Percentiles rank a stretch among this genome's conserved stretches.
Evolutionary conservation across 257 asterid genomes (phyloP).

Genomic region (Lycium ferocissimum): DNA sequence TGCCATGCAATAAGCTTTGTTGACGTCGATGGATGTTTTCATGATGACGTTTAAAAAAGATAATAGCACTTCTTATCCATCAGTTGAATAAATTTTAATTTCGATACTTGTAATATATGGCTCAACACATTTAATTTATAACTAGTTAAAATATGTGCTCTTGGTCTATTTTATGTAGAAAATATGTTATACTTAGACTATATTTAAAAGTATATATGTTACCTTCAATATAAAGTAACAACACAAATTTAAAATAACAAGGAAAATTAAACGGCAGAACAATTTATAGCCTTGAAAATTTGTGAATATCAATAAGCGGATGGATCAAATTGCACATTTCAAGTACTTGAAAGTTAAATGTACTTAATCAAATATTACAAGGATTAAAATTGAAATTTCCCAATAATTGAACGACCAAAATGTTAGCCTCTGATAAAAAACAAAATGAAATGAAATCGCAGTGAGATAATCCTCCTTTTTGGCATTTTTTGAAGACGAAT

Average conservation of each 20-base stretch:
- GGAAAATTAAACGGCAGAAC: not conserved
- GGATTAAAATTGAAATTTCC: not conserved
- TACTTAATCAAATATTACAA: too few relatives aligned
- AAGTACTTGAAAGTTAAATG: too few relatives aligned
- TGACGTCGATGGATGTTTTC: conserved; percentile 13
- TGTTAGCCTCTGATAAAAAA: too few relatives aligned
- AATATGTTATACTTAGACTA: not conserved
- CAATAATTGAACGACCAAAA: too few relatives aligned
- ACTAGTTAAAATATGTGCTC: too few relatives aligned
- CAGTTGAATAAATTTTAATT: not conserved
- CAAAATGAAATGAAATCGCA: not conserved
- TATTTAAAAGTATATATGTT: not conserved
- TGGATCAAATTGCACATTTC: too few relatives aligned
- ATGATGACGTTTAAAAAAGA: not conserved
- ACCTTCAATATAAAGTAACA: not conserved
- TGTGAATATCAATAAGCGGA: too few relatives aligned
- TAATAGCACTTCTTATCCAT: not conserved
- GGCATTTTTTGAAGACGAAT: not conserved
- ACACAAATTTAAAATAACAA: not conserved
- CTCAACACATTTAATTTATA: too few relatives aligned
- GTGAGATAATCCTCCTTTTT: not conserved
- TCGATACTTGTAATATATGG: too few relatives aligned
- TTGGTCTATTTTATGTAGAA: not conserved
- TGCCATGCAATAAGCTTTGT: conserved; percentile 15
- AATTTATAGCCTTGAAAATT: not conserved